Conservation (phyloP, 306 rosid species). For the Cucumis sativus region Cucumber_9930_V3 NC_026657.2:1315001-1315500, state of each 20-base stretch:
- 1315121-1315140: constrained; percentile 66
- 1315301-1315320: constrained; percentile 99
- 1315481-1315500: neutral
- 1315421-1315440: neutral
- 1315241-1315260: constrained; percentile 94
- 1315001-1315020: constrained; percentile 50
- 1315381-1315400: constrained; percentile 79
- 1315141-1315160: constrained; percentile 83
- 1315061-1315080: constrained; percentile 93
- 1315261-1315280: constrained; percentile 66
- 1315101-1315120: constrained; percentile 59
- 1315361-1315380: constrained; percentile 93
- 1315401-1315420: constrained; percentile 56
- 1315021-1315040: constrained; percentile 91
- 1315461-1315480: neutral
- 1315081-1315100: constrained; percentile 57
- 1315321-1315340: constrained; percentile 95
- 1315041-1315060: constrained; percentile 85
- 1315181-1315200: constrained; percentile 98
- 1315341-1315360: constrained; percentile 79
- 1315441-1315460: neutral
- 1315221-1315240: constrained; percentile 75
- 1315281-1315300: constrained; percentile 70
- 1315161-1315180: constrained; percentile 90
- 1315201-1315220: constrained; percentile 97